These are phyloP conservation scores for Fraxinus angustifolia DNA, from an alignment of 305 asterid genomes.

Conservation along the genomic window DNA sequence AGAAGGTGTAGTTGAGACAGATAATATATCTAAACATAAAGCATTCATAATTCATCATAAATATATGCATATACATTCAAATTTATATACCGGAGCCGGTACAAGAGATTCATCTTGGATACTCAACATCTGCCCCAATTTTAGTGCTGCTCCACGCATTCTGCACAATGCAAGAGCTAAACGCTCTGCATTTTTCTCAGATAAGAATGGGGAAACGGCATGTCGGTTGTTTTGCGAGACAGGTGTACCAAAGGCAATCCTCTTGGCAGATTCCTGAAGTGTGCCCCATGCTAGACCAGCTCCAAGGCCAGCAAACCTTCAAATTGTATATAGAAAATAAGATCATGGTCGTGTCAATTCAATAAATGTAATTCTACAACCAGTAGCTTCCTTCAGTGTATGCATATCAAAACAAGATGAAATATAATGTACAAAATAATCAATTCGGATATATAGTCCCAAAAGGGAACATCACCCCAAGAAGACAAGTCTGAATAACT, in stretches of 20 bases:
- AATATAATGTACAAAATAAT: background rate
- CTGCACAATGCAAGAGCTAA: constrained; percentile 96
- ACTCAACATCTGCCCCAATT: constrained; percentile 94
- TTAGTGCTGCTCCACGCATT: constrained; percentile 99
- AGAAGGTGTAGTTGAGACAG: background rate
- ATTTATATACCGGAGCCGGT: constrained; percentile 75
- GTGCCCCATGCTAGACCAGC: constrained; percentile 99
- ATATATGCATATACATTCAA: background rate
- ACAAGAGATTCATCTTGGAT: constrained; percentile 92
- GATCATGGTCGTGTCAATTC: constrained; percentile 24
- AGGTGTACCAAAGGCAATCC: constrained; percentile 70
- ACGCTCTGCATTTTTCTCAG: constrained; percentile 90
- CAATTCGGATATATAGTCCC: background rate
- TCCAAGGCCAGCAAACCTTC: constrained; percentile 94
- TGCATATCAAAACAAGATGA: constrained; percentile 1
- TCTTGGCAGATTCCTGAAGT: constrained; percentile 84
- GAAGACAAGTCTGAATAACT: background rate
- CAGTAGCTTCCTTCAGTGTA: background rate
- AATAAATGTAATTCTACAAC: constrained; percentile 7
- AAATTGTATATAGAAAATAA: constrained; percentile 24
- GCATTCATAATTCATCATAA: constrained; percentile 2
- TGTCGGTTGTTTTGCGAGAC: constrained; percentile 39
- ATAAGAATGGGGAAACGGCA: constrained; percentile 63
- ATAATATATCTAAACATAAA: background rate
- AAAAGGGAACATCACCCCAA: background rate